Evolutionary conservation across 1,139 yeast species (phyloP).

Genomic region (Petasospora fabianii): DNA sequence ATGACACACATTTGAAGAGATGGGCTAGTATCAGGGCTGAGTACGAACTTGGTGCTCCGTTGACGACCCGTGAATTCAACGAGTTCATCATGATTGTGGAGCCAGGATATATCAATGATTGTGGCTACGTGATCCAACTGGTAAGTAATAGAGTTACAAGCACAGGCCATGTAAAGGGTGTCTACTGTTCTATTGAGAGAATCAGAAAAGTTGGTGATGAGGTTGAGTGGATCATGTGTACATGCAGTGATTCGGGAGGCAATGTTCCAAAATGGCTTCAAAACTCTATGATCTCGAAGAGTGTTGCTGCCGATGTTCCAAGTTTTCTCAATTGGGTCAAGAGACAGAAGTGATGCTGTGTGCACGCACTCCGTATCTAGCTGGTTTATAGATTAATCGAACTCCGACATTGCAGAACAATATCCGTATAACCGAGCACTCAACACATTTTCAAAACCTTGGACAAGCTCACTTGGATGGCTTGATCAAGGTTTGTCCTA

Average conservation of each 20-base stretch:
- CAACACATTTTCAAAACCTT: too few species aligned
- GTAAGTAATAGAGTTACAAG: slow-evolving; percentile 36
- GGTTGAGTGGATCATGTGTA: slow-evolving; percentile 57
- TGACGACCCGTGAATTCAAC: slow-evolving; percentile 49
- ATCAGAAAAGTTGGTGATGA: slow-evolving; percentile 38
- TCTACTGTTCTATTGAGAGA: slow-evolving; percentile 59
- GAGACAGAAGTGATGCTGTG: slow-evolving; percentile 6
- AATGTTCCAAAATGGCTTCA: slow-evolving; percentile 62
- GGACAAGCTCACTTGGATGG: too few species aligned
- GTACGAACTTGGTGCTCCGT: slow-evolving; percentile 34
- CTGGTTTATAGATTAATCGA: too few species aligned
- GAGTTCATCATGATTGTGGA: slow-evolving; percentile 50
- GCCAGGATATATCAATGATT: slow-evolving; percentile 31
- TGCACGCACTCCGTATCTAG: too few species aligned
- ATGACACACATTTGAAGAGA: slow-evolving; percentile 13
- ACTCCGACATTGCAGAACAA: background rate
- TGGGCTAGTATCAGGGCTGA: slow-evolving; percentile 31
- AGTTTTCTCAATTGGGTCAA: slow-evolving; percentile 50
- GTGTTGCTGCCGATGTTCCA: slow-evolving; percentile 67
- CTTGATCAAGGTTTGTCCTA: too few species aligned
- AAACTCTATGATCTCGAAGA: slow-evolving; percentile 49
- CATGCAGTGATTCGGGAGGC: slow-evolving; percentile 61
- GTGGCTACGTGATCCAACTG: slow-evolving; percentile 49
- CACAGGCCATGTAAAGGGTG: slow-evolving; percentile 35
- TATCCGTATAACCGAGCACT: background rate